Evolutionary conservation across 192 early-diverging fungal genomes (phyloP).

Genomic region (Ramicandelaber brevisporus): DNA sequence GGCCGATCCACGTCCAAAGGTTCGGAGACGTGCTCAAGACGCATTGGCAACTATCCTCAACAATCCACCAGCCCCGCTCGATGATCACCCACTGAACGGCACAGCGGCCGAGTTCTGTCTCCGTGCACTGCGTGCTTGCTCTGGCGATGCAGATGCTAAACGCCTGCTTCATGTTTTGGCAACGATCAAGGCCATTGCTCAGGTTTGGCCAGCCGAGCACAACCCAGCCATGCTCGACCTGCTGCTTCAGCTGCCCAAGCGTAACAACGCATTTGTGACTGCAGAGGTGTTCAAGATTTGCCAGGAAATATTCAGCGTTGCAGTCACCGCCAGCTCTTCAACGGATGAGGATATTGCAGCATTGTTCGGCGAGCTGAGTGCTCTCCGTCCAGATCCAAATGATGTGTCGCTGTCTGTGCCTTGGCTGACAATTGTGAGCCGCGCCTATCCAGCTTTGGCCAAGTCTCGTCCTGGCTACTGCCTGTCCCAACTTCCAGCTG

Average conservation of each 20-base stretch:
- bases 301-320: conserved; percentile 5
- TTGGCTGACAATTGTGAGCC: conserved; percentile 60
- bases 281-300: conserved; percentile 25
- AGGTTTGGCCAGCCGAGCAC: conserved; percentile 25
- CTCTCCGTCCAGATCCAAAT: conserved; percentile 59
- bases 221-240: conserved; percentile 36
- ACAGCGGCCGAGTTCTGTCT: conserved; percentile 35
- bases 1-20: conserved; percentile 64
- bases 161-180: conserved; percentile 37
- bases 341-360: conserved; percentile 21
- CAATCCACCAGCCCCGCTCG: conserved; percentile 40
- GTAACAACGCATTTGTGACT: conserved; percentile 50
- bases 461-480: conserved; percentile 20
- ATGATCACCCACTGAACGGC: conserved; percentile 41
- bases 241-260: conserved; percentile 54
- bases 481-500: conserved; percentile 18
- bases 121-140: conserved; percentile 23
- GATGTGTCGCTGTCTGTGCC: conserved; percentile 56
- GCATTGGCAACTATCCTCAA: conserved; percentile 40
- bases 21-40: conserved; percentile 72
- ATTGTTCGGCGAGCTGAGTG: conserved; percentile 26
- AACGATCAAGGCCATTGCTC: conserved; percentile 35
- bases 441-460: conserved; percentile 44
- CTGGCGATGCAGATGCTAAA: conserved; percentile 21
- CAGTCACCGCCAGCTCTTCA: conserved; percentile 11